These are phyloP conservation scores for Apiospora koreana DNA, from an alignment of 2,329 filamentous ascomycete genomes.

Conservation along the genomic window DNA sequence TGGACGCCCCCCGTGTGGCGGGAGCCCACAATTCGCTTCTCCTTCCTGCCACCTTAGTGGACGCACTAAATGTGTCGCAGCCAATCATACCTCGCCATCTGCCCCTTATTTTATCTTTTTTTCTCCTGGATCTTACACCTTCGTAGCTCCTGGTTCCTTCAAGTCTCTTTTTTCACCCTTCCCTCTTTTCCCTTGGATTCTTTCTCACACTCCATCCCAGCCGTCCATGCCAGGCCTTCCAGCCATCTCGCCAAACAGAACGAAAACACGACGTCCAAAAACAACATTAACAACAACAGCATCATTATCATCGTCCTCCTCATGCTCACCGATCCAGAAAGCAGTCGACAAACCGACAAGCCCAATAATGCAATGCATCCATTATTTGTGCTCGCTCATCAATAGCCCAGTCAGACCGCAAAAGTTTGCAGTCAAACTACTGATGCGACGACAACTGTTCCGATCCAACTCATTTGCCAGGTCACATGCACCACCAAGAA, in stretches of 20 bases:
- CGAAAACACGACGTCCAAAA: neutral
- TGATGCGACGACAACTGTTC: neutral
- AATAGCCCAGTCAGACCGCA: conserved; percentile 1
- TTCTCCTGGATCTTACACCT: conserved; percentile 26
- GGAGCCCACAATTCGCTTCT: conserved; percentile 18
- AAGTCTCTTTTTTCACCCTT: conserved; percentile 11
- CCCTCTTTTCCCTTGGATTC: neutral
- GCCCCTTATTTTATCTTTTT: conserved; percentile 30
- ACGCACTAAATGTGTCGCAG: conserved; percentile 18
- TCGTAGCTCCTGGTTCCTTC: conserved; percentile 28
- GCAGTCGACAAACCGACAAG: neutral
- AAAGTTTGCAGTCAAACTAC: conserved; percentile 2
- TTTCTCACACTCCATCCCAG: conserved; percentile 2
- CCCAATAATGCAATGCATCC: neutral
- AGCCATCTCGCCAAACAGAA: conserved; percentile 5
- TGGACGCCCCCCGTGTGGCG: conserved; percentile 33
- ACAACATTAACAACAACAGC: neutral
- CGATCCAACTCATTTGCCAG: neutral
- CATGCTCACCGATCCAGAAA: neutral
- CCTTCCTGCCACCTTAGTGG: conserved; percentile 31
- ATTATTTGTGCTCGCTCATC: neutral
- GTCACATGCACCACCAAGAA: conserved; percentile 4
- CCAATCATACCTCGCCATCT: conserved; percentile 27
- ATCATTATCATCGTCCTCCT: neutral
- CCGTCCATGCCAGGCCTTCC: neutral